Conservation (phyloP, 805 yeast species). For the Kazachstania kunashirensis region DNA sequence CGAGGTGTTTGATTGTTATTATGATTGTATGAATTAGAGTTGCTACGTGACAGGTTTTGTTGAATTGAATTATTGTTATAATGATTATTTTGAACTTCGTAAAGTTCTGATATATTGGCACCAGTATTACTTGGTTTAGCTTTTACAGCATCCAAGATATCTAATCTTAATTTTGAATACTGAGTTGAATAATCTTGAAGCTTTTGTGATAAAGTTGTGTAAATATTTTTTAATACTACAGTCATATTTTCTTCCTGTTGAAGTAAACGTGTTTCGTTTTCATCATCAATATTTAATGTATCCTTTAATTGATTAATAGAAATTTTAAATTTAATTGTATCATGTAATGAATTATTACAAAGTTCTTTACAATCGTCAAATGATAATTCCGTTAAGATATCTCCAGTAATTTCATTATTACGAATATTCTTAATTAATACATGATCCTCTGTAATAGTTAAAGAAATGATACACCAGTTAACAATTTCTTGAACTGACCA, state of each 20-base stretch:
- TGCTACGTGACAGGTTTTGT: background rate
- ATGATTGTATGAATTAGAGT: background rate
- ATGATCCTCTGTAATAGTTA: constrained; percentile 12
- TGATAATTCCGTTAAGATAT: constrained; percentile 56
- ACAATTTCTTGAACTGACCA: constrained; percentile 23
- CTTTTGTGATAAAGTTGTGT: constrained; percentile 19
- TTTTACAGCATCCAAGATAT: constrained; percentile 24
- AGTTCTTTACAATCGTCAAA: constrained; percentile 66
- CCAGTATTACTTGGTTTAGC: constrained; percentile 5
- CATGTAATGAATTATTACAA: constrained; percentile 46
- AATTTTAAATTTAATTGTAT: constrained; percentile 51
- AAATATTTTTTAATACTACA: constrained; percentile 19
- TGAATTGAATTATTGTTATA: background rate
- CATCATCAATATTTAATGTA: constrained; percentile 8
- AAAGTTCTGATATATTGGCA: background rate
- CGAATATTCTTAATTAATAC: constrained; percentile 10
- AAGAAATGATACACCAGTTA: constrained; percentile 17
- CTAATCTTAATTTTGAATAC: constrained; percentile 23
- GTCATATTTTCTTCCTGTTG: constrained; percentile 28
- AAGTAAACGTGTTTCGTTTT: too few species aligned
- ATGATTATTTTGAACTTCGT: background rate
- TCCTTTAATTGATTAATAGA: constrained; percentile 46
- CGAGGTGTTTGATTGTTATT: background rate
- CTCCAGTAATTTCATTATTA: constrained; percentile 37
- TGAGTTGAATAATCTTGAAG: constrained; percentile 27